Evolutionary conservation across 257 asterid genomes (phyloP).

Genomic region (Ligustrum vulgare): DNA sequence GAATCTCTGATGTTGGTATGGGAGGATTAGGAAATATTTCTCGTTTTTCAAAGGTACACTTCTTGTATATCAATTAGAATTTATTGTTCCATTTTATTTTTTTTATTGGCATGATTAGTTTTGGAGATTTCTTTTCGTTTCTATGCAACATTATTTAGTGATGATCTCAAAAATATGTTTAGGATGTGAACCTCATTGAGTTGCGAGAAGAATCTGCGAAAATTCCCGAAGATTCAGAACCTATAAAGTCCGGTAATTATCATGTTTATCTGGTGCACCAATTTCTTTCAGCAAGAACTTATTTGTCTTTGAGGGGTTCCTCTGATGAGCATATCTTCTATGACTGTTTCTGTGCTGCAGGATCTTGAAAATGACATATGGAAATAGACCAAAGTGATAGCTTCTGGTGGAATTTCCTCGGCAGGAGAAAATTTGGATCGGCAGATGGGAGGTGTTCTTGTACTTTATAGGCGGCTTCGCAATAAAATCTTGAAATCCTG

Average conservation of each 20-base stretch:
- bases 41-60: slow-evolving; percentile 19
- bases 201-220: not conserved
- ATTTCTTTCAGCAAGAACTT: slow-evolving; percentile 69
- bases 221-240: not conserved
- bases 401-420: slow-evolving; percentile 84
- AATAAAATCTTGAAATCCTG: slow-evolving; percentile 86
- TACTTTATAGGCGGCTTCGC: slow-evolving; percentile 81
- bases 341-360: slow-evolving; percentile 35
- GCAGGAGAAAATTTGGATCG: slow-evolving; percentile 87
- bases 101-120: not conserved
- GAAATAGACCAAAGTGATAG: slow-evolving; percentile 62
- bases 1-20: too few species aligned
- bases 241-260: not conserved
- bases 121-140: not conserved
- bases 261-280: slow-evolving; percentile 35
- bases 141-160: not conserved
- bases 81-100: not conserved
- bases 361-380: slow-evolving; percentile 45
- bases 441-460: slow-evolving; percentile 72
- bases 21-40: too few species aligned
- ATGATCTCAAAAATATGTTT: not conserved
- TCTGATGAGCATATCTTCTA: slow-evolving; percentile 81
- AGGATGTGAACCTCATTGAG: not conserved
- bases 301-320: slow-evolving; percentile 87
- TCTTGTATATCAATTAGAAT: not conserved